Evolutionary conservation across 2,329 filamentous ascomycete species (phyloP).

Genomic region (Blastomyces emzantsi): DNA sequence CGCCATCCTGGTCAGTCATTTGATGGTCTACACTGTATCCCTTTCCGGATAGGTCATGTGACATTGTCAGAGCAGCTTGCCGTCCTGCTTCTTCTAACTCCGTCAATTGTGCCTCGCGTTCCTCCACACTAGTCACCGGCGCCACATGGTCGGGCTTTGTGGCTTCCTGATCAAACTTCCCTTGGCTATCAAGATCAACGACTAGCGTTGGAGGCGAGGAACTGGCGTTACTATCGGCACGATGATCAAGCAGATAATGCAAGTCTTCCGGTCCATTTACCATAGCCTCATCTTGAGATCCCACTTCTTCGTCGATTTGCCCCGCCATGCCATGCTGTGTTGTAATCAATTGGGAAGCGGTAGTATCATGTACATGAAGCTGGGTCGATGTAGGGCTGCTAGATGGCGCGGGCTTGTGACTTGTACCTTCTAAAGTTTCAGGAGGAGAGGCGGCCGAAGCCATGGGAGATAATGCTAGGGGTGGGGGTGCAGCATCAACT

Average conservation of each 20-base stretch:
- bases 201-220: neutral
- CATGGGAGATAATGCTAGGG: conserved; percentile 32
- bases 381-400: neutral
- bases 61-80: neutral
- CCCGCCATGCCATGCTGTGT: neutral
- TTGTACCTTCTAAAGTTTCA: conserved; percentile 15
- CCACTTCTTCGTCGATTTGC: neutral
- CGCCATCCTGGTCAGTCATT: neutral
- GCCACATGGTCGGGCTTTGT: too few relatives aligned
- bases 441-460: conserved; percentile 35
- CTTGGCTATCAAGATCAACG: neutral
- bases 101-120: neutral
- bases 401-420: neutral
- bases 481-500: conserved; percentile 28
- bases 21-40: neutral
- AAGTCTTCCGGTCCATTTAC: neutral
- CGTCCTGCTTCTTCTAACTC: neutral
- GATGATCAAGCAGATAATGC: neutral
- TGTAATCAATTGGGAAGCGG: neutral
- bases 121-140: neutral
- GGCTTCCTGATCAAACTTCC: neutral
- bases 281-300: neutral
- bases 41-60: neutral
- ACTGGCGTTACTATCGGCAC: neutral
- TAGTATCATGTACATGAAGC: neutral